Evolutionary conservation across 129 eudicot genomes (phyloP).

Genomic region (Ambrosia artemisiifolia): DNA sequence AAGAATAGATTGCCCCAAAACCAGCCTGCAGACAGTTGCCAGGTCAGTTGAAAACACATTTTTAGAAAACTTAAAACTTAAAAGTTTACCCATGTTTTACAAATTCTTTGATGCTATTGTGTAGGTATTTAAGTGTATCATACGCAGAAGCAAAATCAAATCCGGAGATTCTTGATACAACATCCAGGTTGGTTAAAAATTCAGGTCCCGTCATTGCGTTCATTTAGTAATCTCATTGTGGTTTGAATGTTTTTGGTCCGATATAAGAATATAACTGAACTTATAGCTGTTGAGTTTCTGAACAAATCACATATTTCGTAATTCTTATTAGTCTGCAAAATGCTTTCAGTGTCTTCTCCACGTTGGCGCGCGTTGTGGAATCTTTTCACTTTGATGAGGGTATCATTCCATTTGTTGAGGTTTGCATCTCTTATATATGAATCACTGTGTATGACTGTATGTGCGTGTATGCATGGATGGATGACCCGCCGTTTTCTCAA

Average conservation of each 20-base stretch:
- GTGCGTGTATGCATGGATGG: neutral
- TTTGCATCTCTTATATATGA: conserved; percentile 19
- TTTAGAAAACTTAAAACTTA: neutral
- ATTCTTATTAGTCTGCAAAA: too few relatives aligned
- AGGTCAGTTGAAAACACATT: too few relatives aligned
- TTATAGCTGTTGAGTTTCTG: too few relatives aligned
- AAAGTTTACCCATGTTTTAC: neutral
- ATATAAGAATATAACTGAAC: neutral
- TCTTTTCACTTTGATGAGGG: conserved; percentile 47
- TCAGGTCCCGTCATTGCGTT: neutral
- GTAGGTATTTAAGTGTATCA: conserved; percentile 58
- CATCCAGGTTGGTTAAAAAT: conserved; percentile 37
- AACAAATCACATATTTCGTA: too few relatives aligned
- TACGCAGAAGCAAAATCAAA: conserved; percentile 33
- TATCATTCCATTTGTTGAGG: conserved; percentile 51
- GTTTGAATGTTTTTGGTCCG: neutral
- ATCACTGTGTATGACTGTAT: neutral
- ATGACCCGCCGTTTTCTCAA: neutral
- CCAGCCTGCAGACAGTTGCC: conserved; percentile 44
- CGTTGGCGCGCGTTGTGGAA: conserved; percentile 39
- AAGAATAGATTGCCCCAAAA: conserved; percentile 28
- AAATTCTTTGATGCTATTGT: conserved; percentile 14
- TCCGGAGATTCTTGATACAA: conserved; percentile 30
- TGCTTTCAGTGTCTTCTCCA: conserved; percentile 49
- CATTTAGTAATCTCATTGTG: neutral